Evolutionary conservation across 2,329 filamentous ascomycete genomes (phyloP), one percentile per base, ranked within the genome.

Genomic region (Neofusicoccum kwambonambiense): DNA sequence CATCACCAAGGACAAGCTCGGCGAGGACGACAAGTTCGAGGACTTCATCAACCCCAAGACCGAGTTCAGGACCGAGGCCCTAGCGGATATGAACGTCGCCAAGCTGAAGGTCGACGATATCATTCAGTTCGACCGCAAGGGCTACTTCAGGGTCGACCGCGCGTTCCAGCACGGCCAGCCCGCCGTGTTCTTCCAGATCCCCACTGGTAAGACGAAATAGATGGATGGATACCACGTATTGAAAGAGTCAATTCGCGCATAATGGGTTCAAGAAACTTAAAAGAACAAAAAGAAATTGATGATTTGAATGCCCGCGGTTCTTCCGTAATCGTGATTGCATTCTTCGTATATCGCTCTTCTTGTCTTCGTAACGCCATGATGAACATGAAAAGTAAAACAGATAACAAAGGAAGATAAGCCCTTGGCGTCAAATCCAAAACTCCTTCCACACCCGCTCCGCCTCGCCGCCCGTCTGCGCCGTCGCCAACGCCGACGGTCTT

Each of bases 81-180:
- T 91, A 62, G 93, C 91, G 31, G 94, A 97, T 73, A 89, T 87
- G 73, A 96, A 93, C 71, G 89, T 96, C 0, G 84, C 85, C 0
- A 83, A 87, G 67, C 82, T 97, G 51, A 93, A 92, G 84, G 89
- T 88, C 75, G 91, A 92, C 73, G 93, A 97, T 71, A 94, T 98
- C 68, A 92, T 98, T 70, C 95, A 98, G 82, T 90, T 98, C 51
- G 94, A 98, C 83, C 86, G 94, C 67, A 92, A 94, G 79, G 94
- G 93, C 1, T 98, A 92, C 80, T 98, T 91, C 82, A 85, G 94
- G 61, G 89, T 96, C 31, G 94, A 98, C 79, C 82, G 80, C 69
- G 79, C 86, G 12, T 86, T 84, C 66, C 77, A 78, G 67, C 83
- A 86, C 73, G 87, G 86, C 1, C 80, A 87, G 76, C 80, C 84